phyloP scores from a whole-genome alignment of 768 basidiomycete species.

The Auriscalpium microsporum region DNA sequence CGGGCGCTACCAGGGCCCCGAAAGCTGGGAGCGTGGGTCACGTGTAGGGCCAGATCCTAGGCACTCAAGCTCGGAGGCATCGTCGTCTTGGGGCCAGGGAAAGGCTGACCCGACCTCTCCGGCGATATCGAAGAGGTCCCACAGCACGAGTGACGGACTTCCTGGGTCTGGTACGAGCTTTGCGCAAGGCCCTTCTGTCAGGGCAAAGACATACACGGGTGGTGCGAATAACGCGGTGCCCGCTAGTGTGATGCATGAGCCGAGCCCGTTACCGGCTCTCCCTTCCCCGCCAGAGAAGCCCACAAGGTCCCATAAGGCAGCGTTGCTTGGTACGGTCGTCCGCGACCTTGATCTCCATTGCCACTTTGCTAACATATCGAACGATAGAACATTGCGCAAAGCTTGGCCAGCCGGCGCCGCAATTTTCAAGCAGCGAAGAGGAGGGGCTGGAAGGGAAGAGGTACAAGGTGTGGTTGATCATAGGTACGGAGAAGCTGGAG shows the following conservation, averaged over 20 bases:
- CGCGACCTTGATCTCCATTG: background rate
- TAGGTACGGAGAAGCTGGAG: conserved; percentile 15
- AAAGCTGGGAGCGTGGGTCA: no score
- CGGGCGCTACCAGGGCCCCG: no score
- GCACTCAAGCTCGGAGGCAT: no score
- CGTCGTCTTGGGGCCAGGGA: no score
- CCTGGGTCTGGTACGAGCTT: no score
- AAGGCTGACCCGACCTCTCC: no score
- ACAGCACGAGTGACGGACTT: no score
- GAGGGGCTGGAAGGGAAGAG: background rate
- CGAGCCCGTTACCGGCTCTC: background rate
- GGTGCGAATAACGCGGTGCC: background rate
- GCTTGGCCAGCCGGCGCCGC: background rate
- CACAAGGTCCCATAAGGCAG: background rate
- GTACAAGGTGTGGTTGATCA: conserved; percentile 16
- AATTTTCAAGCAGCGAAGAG: background rate
- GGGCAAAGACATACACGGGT: background rate
- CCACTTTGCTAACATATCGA: background rate
- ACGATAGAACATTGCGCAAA: background rate
- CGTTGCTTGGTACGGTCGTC: background rate
- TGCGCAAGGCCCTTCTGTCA: no score
- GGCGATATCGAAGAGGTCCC: no score
- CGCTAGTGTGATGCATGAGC: background rate
- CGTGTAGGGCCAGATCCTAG: no score
- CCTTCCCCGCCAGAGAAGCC: background rate